Evolutionary conservation across 2,329 filamentous ascomycete species (phyloP).

Genomic region (Talaromyces sp.): DNA sequence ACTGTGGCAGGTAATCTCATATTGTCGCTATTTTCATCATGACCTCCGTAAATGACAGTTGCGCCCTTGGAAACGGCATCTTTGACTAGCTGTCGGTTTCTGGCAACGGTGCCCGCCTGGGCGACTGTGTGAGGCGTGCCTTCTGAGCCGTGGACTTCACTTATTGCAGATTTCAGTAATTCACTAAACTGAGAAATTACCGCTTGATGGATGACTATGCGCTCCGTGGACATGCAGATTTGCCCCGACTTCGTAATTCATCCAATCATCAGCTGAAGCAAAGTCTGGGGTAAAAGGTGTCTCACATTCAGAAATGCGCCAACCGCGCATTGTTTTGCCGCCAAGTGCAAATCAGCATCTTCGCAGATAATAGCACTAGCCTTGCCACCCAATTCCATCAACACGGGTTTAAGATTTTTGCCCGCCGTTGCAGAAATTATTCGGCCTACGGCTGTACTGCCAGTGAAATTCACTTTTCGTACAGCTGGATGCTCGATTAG

Average conservation of each 20-base stretch:
- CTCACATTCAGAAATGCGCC: conserved; percentile 48
- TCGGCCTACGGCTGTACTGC: conserved; percentile 42
- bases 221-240: conserved; percentile 63
- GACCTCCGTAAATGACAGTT: background rate
- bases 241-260: conserved; percentile 57
- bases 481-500: conserved; percentile 39
- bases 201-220: conserved; percentile 52
- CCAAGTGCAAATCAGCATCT: conserved; percentile 46
- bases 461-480: conserved; percentile 47
- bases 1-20: background rate
- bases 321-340: conserved; percentile 40
- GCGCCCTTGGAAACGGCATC: conserved; percentile 7
- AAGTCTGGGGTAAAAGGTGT: background rate
- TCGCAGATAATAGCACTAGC: conserved; percentile 42
- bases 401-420: conserved; percentile 43
- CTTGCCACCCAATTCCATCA: conserved; percentile 53
- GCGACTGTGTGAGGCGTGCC: background rate
- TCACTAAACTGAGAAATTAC: background rate
- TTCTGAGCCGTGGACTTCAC: background rate
- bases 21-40: background rate
- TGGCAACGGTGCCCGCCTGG: background rate
- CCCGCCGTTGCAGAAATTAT: conserved; percentile 39
- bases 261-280: background rate
- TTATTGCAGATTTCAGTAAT: background rate
- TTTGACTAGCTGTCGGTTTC: background rate